Conservation (phyloP, 176 grass and related monocot species). For the Chloris gayana region DNA sequence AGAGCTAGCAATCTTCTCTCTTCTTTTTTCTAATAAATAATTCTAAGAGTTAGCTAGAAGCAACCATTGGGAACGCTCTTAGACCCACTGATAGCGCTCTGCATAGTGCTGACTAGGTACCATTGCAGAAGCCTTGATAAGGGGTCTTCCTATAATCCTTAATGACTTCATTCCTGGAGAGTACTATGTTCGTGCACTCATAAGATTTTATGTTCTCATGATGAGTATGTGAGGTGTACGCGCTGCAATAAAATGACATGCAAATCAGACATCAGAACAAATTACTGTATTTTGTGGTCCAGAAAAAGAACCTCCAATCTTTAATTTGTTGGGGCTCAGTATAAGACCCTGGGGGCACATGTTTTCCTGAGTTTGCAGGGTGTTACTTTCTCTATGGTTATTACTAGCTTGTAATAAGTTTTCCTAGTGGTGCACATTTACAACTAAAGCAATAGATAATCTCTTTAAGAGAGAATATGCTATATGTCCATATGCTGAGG, state of each 20-base stretch:
- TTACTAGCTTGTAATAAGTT: neutral
- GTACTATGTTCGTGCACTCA: conserved; percentile 4
- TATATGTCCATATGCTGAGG: neutral
- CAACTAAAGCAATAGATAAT: neutral
- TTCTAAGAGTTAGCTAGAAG: no score
- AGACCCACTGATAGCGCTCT: no score
- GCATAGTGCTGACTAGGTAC: conserved; percentile 97
- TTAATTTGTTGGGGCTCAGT: neutral
- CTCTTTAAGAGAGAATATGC: neutral
- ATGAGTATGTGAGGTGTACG: neutral
- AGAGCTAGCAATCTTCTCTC: no score
- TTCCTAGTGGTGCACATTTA: neutral
- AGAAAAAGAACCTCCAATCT: neutral
- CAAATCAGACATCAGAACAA: neutral
- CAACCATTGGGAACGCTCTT: no score
- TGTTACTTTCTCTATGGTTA: neutral
- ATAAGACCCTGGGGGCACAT: neutral
- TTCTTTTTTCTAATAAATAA: no score
- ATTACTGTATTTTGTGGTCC: neutral
- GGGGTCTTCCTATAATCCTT: conserved; percentile 96
- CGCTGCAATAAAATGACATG: neutral
- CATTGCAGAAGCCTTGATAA: conserved; percentile 99
- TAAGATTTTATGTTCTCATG: neutral
- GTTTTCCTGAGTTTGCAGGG: conserved; percentile 3
- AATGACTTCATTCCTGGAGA: conserved; percentile 99